Base-by-base conservation (phyloP, 352 stramenopile species). In the Salisapilia sapeloensis region DNA sequence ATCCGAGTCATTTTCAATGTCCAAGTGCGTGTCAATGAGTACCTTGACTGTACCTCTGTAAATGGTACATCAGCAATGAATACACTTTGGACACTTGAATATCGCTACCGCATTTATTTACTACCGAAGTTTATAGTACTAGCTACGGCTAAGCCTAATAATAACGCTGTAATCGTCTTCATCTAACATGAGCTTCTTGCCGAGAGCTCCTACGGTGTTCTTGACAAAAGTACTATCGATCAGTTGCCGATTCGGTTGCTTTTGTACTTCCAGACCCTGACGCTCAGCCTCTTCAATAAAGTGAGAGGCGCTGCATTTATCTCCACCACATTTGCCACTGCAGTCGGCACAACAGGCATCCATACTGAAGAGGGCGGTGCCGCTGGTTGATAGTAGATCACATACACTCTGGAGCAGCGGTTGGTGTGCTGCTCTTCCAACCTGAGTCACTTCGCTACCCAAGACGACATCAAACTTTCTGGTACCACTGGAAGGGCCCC, bases 361-460 rank as follows among this genome's bases (percentile, higher is more conserved):
- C 61, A 77, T 74, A 5, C 58, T 71, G 20, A 77, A 48, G 16
- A 77, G 38, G 33, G 61, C 61, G 10, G 63, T 32, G 1, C 50
- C 53, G 22, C 41, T 40, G 11, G 28, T 18, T 18, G 17, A 29
- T 21, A 63, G 43, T 4, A 71, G 39, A 15, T 13, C 35, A 8
- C 35, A 38, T 11, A 77, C 52, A 6, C 53, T 71, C 34, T 71
- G 40, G 1, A 77, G 41, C 11, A 77, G 34, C 11, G 55, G 53
- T 0, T 16, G 22, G 24, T 77, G 61, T 12, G 66, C 32, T 25
- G 41, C 39, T 22, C 61, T 41, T 0, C 61, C 61, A 17, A 77
- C 16, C 38, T 77, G 61, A 4, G 61, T 77, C 42, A 72, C 58
- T 33, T 77, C 61, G 38, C 61, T 77, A 26, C 61, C 61, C n/a